Evolutionary conservation across 371 early-diverging fungal genomes (phyloP), one percentile per base, ranked within the genome.

Genomic region (Basidiobolus heterosporus): DNA sequence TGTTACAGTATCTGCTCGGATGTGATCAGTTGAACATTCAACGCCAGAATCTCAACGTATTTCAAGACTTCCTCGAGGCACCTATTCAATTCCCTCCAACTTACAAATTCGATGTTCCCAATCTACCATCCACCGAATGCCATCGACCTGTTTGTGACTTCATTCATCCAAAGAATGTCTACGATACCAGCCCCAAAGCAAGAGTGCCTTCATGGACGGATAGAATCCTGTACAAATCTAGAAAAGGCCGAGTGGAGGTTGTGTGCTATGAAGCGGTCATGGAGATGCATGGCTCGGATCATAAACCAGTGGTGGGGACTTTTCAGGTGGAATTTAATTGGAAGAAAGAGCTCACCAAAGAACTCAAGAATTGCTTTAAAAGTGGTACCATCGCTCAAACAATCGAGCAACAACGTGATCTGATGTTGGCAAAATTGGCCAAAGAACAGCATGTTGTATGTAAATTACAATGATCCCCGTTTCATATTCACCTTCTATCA

Each of bases 161-260:
- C 46, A 14, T 35, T 47, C 35, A 38, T 41, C 9, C 44, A 13
- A 36, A 13, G 38, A 13, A 16, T 17, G 19, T 50, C 1, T 85
- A 85, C 50, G 86, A 88, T 49, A 71, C 82, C 7, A 78, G 80
- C 40, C 69, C 74, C 17, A 91, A 91, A 59, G 71, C 74, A 53
- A 75, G 94, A 4, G 75, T 88, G 0, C 94, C 93, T 1, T 76
- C 84, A 5, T 91, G 89, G 86, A 88, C 88, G 0, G 93, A 92
- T 53, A 74, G 93, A 5, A 88, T 91, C 40, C 58, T 91, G 45
- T 86, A 66, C 38, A 18, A 15, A 13, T 15, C 57, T 9, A 54
- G 52, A 8, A 57, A 45, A 22, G 41, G 55, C 17, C 45, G 39
- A 35, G 38, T 47, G 18, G 56, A 52, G n/a, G 59, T 61, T 30